Evolutionary conservation across 768 basidiomycete species (phyloP).

Genomic region (Tulasnella sp.): DNA sequence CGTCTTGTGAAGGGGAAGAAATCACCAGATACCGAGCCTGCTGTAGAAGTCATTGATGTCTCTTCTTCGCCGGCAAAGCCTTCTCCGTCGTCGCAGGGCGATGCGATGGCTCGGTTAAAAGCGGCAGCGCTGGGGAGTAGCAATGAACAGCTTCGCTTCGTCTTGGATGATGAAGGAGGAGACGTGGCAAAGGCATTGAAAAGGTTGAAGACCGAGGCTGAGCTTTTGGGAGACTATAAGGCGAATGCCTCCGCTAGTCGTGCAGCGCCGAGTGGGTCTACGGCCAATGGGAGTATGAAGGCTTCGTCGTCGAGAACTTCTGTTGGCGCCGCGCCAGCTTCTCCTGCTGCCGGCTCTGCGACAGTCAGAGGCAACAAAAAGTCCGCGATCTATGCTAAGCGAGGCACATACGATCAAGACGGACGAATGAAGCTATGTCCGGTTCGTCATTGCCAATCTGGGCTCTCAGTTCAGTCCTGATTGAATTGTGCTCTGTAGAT

Average conservation of each 20-base stretch:
- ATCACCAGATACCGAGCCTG: not conserved
- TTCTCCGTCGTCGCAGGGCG: not conserved
- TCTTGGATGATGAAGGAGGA: not conserved
- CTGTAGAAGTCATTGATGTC: not conserved
- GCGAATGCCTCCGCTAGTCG: not conserved
- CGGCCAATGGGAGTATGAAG: not conserved
- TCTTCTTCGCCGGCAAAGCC: slow-evolving; percentile 1
- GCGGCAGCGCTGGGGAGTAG: not conserved
- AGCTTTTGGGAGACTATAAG: not conserved
- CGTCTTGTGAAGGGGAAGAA: not conserved
- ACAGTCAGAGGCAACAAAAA: slow-evolving; percentile 8
- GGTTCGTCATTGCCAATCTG: not conserved
- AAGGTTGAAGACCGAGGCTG: not conserved
- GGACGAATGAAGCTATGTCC: not conserved
- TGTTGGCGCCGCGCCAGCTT: not conserved
- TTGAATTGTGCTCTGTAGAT: not conserved
- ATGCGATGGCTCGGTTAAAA: not conserved
- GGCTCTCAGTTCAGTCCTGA: not conserved
- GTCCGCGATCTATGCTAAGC: slow-evolving; percentile 17
- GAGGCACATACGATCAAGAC: not conserved
- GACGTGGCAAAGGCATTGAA: not conserved
- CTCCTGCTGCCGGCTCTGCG: not conserved
- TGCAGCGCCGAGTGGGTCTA: not conserved
- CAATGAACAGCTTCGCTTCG: not conserved
- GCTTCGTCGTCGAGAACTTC: not conserved